Evolutionary conservation across 78 protist species (phyloP).

Genomic region (Dictyostelium purpureum): DNA sequence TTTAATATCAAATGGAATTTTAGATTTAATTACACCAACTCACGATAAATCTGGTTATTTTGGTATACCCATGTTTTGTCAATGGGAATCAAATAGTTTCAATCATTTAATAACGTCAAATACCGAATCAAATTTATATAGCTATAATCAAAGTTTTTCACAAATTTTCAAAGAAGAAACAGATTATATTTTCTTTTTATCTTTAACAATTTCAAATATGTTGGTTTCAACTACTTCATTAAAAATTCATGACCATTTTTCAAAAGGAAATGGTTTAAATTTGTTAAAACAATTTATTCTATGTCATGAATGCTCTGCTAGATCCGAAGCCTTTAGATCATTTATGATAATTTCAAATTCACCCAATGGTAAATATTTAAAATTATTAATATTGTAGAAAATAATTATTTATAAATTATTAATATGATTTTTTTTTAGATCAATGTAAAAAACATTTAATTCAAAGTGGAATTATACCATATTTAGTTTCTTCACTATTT

Average conservation of each 20-base stretch:
- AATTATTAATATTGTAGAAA: too few species aligned
- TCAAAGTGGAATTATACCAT: slow-evolving; percentile 20
- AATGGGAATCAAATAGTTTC: slow-evolving; percentile 51
- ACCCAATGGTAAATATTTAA: slow-evolving; percentile 34
- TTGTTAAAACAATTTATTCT: slow-evolving; percentile 51
- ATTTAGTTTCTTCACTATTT: slow-evolving; percentile 34
- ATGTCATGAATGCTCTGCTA: slow-evolving; percentile 59
- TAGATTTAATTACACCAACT: slow-evolving; percentile 43
- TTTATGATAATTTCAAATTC: slow-evolving; percentile 42
- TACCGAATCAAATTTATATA: background rate
- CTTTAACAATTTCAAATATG: slow-evolving; percentile 69
- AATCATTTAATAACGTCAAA: background rate
- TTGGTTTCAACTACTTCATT: slow-evolving; percentile 34
- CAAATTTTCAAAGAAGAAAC: slow-evolving; percentile 57
- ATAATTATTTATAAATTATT: too few species aligned
- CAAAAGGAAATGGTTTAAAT: slow-evolving; percentile 22
- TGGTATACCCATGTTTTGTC: slow-evolving; percentile 70
- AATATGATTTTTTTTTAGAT: background rate
- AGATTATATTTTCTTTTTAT: slow-evolving; percentile 49
- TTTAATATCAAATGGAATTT: slow-evolving; percentile 38
- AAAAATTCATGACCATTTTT: slow-evolving; percentile 28
- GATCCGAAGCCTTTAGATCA: slow-evolving; percentile 57
- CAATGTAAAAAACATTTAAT: slow-evolving; percentile 38
- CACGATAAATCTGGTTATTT: background rate
- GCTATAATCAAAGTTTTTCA: background rate